phyloP scores from a whole-genome alignment of 1,139 yeast species.

The Hyphopichia burtonii region DNA sequence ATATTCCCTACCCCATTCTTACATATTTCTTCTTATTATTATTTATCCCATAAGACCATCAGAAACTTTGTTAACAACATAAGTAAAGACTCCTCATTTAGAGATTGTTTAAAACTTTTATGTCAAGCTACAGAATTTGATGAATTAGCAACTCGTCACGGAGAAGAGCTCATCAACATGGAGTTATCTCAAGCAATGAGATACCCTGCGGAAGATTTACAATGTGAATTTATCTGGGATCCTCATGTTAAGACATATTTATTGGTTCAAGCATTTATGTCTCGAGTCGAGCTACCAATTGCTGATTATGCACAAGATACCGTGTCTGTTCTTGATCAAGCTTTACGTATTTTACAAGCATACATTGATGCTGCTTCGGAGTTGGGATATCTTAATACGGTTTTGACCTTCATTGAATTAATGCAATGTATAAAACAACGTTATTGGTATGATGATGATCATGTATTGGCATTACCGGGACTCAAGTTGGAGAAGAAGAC shows the following conservation, averaged over 20 bases:
- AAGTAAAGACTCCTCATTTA: constrained; percentile 50
- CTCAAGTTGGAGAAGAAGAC: constrained; percentile 30
- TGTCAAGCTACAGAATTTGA: constrained; percentile 87
- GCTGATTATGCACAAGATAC: constrained; percentile 96
- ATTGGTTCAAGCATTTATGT: constrained; percentile 82
- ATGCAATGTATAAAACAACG: constrained; percentile 92
- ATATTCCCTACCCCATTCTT: constrained; percentile 76
- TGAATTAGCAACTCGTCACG: constrained; percentile 91
- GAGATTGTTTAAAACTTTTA: constrained; percentile 70
- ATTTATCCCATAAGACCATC: constrained; percentile 88
- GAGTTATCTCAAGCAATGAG: constrained; percentile 84
- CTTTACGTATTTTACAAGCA: constrained; percentile 91
- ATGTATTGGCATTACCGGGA: constrained; percentile 74
- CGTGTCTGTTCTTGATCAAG: constrained; percentile 87
- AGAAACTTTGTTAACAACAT: constrained; percentile 62
- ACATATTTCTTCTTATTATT: constrained; percentile 86
- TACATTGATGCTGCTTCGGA: constrained; percentile 89
- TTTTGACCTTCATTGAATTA: constrained; percentile 57
- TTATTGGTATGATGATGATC: constrained; percentile 79
- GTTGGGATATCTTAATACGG: constrained; percentile 66
- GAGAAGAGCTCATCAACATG: constrained; percentile 88
- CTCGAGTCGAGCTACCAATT: constrained; percentile 82
- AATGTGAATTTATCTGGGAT: constrained; percentile 79
- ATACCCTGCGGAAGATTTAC: constrained; percentile 68
- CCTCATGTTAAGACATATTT: constrained; percentile 92